Base-by-base conservation (phyloP, 257 asterid species). In the Solanum sparsipilum region DNA sequence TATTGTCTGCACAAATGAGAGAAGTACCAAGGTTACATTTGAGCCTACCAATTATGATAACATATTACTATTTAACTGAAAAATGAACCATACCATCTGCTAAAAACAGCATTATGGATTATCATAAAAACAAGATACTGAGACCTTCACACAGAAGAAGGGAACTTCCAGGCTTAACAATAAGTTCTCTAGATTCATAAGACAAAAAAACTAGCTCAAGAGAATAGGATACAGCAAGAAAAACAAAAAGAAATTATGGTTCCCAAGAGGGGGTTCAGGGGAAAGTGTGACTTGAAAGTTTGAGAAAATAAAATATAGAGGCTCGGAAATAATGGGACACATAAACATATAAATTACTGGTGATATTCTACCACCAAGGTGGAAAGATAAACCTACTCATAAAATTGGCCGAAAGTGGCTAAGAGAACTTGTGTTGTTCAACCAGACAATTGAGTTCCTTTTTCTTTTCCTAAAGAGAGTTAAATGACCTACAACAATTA, bases 1-100 rank as follows among this genome's bases (percentile, higher is more conserved):
- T 90, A 97, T 96, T 73, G 99, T 97, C 99, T 97, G 92, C n/a
- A 12, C 87, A 86, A 56, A 76, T 83, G 89, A 91, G 70, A 48
- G 36, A 79, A 48, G 70, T 46, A 38, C 13, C 18, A 9, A 29
- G 41, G 68, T 48, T 46, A 81, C 35, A 48, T 29, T 29, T 81
- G 70, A 48, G 29, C 18, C 68, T 38, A 48, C 68, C 85, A 29
- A 81, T 18, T 29, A 81, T 81, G 85, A 46, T 29, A 81, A 48
- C 15, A 48, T 29, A 79, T 25, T 79, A 79, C 85, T 44, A 9
- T 44, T 48, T 81, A 81, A 48, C 29, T 48, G 68, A 81, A 81
- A 81, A 81, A 81, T 48, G 27, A 81, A 38, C 18, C 36, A 52
- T 11, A 48, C 70, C 41, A 46, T 81, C 41, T 5, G 29, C 41